Evolutionary conservation across 163 green algal genomes (phyloP), one percentile per base, ranked within the genome.

Genomic region (Chlorella variabilis): DNA sequence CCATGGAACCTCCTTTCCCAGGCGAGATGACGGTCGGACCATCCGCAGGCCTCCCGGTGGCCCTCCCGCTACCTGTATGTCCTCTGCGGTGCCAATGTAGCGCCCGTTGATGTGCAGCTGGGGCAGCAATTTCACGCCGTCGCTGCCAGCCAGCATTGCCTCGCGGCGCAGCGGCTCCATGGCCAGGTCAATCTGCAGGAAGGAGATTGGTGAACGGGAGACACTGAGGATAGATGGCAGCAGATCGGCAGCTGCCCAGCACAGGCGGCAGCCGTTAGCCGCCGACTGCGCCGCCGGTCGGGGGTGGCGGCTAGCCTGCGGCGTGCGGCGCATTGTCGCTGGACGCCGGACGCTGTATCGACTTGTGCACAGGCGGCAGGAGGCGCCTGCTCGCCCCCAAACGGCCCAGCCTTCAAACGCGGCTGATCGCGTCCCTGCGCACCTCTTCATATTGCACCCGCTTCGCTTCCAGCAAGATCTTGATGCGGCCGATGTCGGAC

Each of bases 401-500:
- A n/a, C n/a, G n/a, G n/a, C n/a, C n/a, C n/a, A n/a, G n/a, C n/a
- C 45, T 78, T 41, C 34, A 73, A 51, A n/a, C 23, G 20, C 4
- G 27, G 23, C 20, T 31, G 34, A 67, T 78, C 71, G 51, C 13
- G 11, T 9, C 38, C 27, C 41, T 29, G 8, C 77, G 2, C 31
- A 94, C 90, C 86, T 94, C 90, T 25, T 94, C 89, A 81, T 93
- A 95, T 4, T 86, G 42, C 15, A 94, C 75, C n/a, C 87, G 86
- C 81, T 94, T 94, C 18, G 78, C 80, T 15, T 89, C 84, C 23
- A 95, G 71, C 33, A 95, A 80, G 45, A 87, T 70, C 62, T 90
- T 91, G 36, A 95, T 87, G 21, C 85, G 84, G 11, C 68, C 83
- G 27, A 92, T 95, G 73, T 94, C 91, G 38, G 77, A 77, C 49